phyloP scores from a whole-genome alignment of 148 eudicot genomes.

The Pharnaceum exiguum region DNA sequence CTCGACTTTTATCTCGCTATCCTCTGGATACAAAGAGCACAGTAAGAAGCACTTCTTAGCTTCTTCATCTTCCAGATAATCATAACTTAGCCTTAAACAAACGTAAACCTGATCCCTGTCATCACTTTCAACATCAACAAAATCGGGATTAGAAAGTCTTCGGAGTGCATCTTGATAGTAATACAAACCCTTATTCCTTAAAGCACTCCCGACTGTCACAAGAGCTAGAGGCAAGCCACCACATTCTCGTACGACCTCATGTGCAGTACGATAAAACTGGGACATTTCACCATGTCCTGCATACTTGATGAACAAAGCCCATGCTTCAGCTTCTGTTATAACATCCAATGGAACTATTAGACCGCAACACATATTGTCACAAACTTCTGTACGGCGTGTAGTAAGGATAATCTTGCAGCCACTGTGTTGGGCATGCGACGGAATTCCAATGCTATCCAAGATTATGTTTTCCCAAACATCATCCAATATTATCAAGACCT shows the following conservation, averaged over 20 bases:
- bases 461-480: not conserved
- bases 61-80: not conserved
- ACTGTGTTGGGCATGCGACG: not conserved
- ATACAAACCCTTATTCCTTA: not conserved
- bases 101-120: not conserved
- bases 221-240: slow-evolving; percentile 6
- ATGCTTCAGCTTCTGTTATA: not conserved
- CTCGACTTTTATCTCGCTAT: not conserved
- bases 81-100: slow-evolving; percentile 3
- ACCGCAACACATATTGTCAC: not conserved
- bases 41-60: not conserved
- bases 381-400: not conserved
- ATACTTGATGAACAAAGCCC: not conserved
- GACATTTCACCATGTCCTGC: not conserved
- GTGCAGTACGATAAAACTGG: not conserved
- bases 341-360: not conserved
- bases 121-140: not conserved
- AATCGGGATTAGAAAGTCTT: not conserved
- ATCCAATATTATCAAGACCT: not conserved
- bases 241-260: not conserved
- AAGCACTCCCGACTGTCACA: slow-evolving; percentile 2
- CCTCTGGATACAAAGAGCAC: slow-evolving; percentile 3
- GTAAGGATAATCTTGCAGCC: slow-evolving; percentile 2
- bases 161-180: not conserved
- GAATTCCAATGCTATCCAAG: not conserved